Base-by-base conservation (phyloP, 2,329 filamentous ascomycete genomes). In the Botrytis byssoidea region DNA sequence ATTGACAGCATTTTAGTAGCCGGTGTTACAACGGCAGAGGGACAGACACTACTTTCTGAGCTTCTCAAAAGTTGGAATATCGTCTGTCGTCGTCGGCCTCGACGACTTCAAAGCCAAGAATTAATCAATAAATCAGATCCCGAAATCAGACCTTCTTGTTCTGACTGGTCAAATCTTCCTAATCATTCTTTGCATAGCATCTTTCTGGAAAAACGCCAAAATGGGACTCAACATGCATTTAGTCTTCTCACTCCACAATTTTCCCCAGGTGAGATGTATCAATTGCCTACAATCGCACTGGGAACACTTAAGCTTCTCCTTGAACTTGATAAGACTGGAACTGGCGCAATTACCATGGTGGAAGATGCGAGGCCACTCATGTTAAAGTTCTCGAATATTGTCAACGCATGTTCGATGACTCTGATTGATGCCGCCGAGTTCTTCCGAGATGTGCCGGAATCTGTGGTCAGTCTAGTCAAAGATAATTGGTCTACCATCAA, bases 1-100 rank as follows among this genome's bases (percentile, higher is more conserved):
- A 65, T 81, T 60, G 69, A 74, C 51, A 75, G 46, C 40, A 74
- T 81, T 32, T 73, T 37, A 48, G 55, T 46, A 55, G 57, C 40
- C 8, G 65, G 42, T 29, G 16, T 48, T 22, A 25, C 37, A n/a
- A 71, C 78, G 44, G 76, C 70, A 69, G 35, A 61, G 60, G 44
- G n/a, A 12, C 59, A 48, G 35, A 71, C 8, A 63, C 57, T 80
- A 25, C 51, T 77, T 37, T 32, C 46, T 32, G 80, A 82, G 74
- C 73, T 81, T 37, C 72, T 81, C 9, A 79, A 76, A 46, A 74
- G 78, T 48, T 82, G 81, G 81, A 79, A 79, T 70, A 74, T 80
- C 65, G 76, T 78, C 29, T 80, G 77, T 73, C 78, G 77, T 12
- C 70, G 69, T 25, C 66, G 48, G 40, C 29, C 37, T 29, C 61